A percentile compares a stretch with the other conserved stretches of the same genome.
Conservation (phyloP, 805 yeast genomes). For the Scheffersomyces stipitis region DNA sequence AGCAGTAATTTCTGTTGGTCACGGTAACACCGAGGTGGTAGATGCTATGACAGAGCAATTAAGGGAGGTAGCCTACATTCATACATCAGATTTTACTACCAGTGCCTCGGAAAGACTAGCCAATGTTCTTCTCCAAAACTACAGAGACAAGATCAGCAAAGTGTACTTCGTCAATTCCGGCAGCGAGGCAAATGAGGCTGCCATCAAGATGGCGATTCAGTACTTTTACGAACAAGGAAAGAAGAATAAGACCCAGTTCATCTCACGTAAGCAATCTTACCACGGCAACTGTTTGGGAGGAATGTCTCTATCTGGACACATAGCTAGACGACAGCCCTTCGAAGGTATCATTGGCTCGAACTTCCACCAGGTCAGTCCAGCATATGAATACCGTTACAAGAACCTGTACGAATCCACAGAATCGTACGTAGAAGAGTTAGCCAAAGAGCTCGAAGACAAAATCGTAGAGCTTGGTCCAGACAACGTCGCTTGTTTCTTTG, state of each 20-base stretch:
- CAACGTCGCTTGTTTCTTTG: conserved; percentile 42
- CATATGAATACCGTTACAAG: conserved; percentile 31
- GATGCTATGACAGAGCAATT: conserved; percentile 40
- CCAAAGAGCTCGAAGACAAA: conserved; percentile 42
- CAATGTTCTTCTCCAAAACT: conserved; percentile 41
- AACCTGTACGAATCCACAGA: conserved; percentile 36
- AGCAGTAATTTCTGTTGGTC: conserved; percentile 52
- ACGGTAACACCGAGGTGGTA: conserved; percentile 40
- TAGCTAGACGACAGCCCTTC: conserved; percentile 33
- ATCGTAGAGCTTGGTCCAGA: conserved; percentile 44
- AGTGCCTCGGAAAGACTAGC: conserved; percentile 42
- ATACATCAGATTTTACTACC: conserved; percentile 36
- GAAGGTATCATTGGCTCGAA: conserved; percentile 21
- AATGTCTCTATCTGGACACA: conserved; percentile 36
- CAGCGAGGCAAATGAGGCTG: conserved; percentile 41
- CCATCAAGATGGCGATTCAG: conserved; percentile 28
- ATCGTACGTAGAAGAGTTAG: conserved; percentile 36
- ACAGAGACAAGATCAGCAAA: conserved; percentile 36
- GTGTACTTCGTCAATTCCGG: conserved; percentile 65
- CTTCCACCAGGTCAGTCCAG: conserved; percentile 23
- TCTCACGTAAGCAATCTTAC: conserved; percentile 45
- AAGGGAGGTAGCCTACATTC: conserved; percentile 16
- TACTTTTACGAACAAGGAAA: conserved; percentile 40
- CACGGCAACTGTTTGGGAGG: conserved; percentile 53
- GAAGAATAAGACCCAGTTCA: conserved; percentile 38